Percentiles rank a stretch among this genome's conserved stretches.
Conservation (phyloP, 768 basidiomycete genomes). For the Hericium erinaceus region DNA sequence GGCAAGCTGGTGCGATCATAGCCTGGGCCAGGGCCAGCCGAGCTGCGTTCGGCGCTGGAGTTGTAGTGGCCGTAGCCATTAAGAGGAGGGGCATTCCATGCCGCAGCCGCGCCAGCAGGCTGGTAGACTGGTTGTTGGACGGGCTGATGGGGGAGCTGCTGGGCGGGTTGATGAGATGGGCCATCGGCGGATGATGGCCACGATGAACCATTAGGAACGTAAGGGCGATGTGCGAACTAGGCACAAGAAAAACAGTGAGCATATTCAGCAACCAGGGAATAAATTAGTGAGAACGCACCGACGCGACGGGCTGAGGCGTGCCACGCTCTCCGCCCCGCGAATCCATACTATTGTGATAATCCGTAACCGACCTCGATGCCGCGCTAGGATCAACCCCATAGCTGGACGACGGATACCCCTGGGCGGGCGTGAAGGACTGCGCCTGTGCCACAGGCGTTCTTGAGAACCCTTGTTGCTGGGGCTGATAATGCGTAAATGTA, state of each 20-base stretch:
- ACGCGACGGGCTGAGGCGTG: not conserved
- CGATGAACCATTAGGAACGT: not conserved
- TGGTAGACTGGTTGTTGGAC: too few relatives aligned
- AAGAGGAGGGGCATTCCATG: conserved; percentile 2
- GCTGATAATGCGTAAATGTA: conserved; percentile 15
- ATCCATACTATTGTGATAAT: not conserved
- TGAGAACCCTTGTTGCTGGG: conserved; percentile 12
- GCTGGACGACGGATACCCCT: not conserved
- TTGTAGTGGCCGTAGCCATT: conserved; percentile 1
- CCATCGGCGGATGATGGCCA: not conserved
- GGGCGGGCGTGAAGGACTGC: not conserved
- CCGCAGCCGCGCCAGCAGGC: not conserved
- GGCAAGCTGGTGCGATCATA: not conserved
- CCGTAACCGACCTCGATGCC: not conserved
- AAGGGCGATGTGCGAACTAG: not conserved
- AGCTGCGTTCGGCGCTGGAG: conserved; percentile 8
- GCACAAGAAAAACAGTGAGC: too few relatives aligned
- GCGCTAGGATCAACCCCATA: not conserved
- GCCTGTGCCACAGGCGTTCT: conserved; percentile 3
- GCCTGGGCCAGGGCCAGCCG: not conserved
- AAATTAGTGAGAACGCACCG: too few relatives aligned
- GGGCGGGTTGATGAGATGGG: not conserved
- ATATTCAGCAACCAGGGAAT: too few relatives aligned
- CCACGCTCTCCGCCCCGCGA: not conserved
- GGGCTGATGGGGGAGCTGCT: too few relatives aligned